Evolutionary conservation across 2,329 filamentous ascomycete genomes (phyloP), one percentile per base, ranked within the genome.

Genomic region (Trichothecium roseum): DNA sequence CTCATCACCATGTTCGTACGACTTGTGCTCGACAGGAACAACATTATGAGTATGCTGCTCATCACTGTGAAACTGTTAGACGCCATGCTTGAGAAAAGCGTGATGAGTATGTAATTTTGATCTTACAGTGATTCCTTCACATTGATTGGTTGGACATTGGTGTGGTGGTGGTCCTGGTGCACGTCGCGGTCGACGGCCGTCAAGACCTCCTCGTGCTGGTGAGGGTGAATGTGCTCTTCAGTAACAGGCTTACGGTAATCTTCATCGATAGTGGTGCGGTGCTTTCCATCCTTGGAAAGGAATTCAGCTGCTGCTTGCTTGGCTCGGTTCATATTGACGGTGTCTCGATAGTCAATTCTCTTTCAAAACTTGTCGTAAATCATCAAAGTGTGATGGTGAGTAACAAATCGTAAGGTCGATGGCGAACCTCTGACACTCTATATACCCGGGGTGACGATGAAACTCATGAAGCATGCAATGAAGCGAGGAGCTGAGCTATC

Each of bases 91-190:
- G 20, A 6, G 34, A 31, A 9, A 29, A 24, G 10, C 20, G 20
- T 6, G 6, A 18, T 10, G 3, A 34, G 1, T 26, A 49, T 55
- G 6, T 24, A 6, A 10, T 24, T 24, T 24, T 24, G n/a, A 8
- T 64, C 63, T 48, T 72, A 72, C 42, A 65, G 57, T 38, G 39
- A 45, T 36, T 62, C 56, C 24, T 49, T 48, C 13, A 42, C 39
- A 10, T 45, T 30, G 17, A 85, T 58, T 0, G 80, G 80, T 56
- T 84, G 80, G 1, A 84, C 60, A 0, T 74, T 76, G 32, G 76
- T 81, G 53, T 84, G 78, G 53, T 82, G 75, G 47, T 84, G 80
- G 40, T 84, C 74, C 52, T 83, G 79, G 50, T 84, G 78, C 4
- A 83, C 62, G 46, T 84, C 80, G 45, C 71, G 72, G 50, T 84